Evolutionary conservation across 345 rosid species (phyloP), one percentile per base, ranked within the genome.

Genomic region (Salix purpurea): DNA sequence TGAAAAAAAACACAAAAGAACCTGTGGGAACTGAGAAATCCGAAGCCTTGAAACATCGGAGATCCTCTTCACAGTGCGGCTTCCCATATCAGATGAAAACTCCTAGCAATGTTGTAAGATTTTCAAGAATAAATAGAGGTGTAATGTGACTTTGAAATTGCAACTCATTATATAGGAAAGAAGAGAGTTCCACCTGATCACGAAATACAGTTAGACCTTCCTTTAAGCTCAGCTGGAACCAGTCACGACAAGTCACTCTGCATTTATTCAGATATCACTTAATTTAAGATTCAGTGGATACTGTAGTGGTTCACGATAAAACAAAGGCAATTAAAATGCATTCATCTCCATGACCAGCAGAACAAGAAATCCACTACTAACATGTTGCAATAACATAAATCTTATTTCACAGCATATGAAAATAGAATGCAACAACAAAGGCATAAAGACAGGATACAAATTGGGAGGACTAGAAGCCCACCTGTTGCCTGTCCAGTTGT

Each of bases 401-500:
- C 7, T 67, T 56, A 54, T 23, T 24, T 68, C 72, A 54, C 40
- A 15, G 6, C 40, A 39, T 65, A 32, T 46, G 24, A 50, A 19
- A 50, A 23, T 12, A 48, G 19, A 74, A 64, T 21, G 12, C 6
- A 15, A 56, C 2, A 30, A 21, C 61, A 54, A 23, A n/a, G 12
- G 2, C 3, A 16, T 4, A 15, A 46, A 39, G 62, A 46, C 7
- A 34, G 19, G 48, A 60, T 26, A 26, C 44, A 58, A 46, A 24
- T 7, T 13, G 70, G 58, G 74, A 13, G 16, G 80, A 77, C 44
- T 23, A 73, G 16, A 65, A 76, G 70, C 83, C 83, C 85, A 94
- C 99, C 99, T 96, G 90, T 93, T 92, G 78, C 99, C 99, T 70
- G 99, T 96, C 99, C 99, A 96, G 82, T 96, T 96, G 91, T 96